Conservation (phyloP, 2,329 filamentous ascomycete species). For the Diplodia intermedia region DNA sequence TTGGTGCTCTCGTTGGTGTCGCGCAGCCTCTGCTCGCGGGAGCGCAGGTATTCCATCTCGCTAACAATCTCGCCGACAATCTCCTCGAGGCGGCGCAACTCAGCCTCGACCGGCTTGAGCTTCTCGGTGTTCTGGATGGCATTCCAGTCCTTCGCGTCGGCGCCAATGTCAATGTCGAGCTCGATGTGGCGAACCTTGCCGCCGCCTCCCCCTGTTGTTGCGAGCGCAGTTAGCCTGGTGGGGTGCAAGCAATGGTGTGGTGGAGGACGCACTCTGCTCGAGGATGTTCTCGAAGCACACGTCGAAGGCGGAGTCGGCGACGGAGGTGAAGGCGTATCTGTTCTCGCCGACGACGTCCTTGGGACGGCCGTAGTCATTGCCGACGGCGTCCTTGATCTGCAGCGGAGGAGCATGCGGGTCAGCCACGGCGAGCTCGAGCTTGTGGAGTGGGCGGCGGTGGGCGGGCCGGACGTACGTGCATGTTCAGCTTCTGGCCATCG, state of each 20-base stretch:
- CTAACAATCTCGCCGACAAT: slow-evolving; percentile 83
- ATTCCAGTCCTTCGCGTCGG: slow-evolving; percentile 97
- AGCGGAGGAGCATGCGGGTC: slow-evolving; percentile 15
- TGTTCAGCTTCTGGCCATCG: slow-evolving; percentile 92
- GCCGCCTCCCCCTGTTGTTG: slow-evolving; percentile 43
- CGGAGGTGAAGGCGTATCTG: slow-evolving; percentile 91
- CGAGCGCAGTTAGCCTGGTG: slow-evolving; percentile 20
- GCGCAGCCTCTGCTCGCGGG: slow-evolving; percentile 89
- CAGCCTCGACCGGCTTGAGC: slow-evolving; percentile 94
- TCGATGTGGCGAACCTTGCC: slow-evolving; percentile 73
- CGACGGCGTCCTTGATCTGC: slow-evolving; percentile 92
- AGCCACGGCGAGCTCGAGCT: slow-evolving; percentile 15
- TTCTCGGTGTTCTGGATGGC: slow-evolving; percentile 96
- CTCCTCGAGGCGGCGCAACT: slow-evolving; percentile 91
- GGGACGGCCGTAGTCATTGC: slow-evolving; percentile 93
- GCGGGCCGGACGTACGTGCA: slow-evolving; percentile 71
- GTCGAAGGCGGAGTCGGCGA: slow-evolving; percentile 90
- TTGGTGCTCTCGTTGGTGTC: slow-evolving; percentile 99
- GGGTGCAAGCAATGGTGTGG: background rate
- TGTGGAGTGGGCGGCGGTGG: background rate
- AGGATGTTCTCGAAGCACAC: slow-evolving; percentile 93
- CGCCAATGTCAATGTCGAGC: slow-evolving; percentile 94
- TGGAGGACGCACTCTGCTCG: slow-evolving; percentile 66
- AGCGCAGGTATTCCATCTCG: slow-evolving; percentile 95
- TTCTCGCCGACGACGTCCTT: slow-evolving; percentile 92